phyloP scores from a whole-genome alignment of 257 asterid species.

The Scutellaria barbata region DNA sequence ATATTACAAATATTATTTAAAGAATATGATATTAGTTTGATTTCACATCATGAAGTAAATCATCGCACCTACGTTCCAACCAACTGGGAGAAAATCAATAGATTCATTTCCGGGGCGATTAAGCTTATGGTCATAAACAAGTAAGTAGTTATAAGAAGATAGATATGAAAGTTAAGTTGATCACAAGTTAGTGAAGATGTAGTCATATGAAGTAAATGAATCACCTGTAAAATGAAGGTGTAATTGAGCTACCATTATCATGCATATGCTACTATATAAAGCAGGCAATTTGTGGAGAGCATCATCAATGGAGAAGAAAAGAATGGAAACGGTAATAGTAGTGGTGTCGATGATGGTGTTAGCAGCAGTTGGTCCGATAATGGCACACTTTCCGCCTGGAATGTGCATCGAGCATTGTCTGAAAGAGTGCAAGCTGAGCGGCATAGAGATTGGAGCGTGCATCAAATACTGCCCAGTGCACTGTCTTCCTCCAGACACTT shows the following conservation, averaged over 20 bases:
- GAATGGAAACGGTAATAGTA: conserved; percentile 17
- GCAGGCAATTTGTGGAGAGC: background rate
- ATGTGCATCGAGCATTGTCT: conserved; percentile 50
- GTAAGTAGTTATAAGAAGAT: no score
- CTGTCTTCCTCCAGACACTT: conserved; percentile 47
- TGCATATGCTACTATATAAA: conserved; percentile 28
- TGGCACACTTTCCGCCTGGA: conserved; percentile 47
- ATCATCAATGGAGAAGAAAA: conserved; percentile 38
- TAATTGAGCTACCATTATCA: background rate
- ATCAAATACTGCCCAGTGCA: conserved; percentile 53
- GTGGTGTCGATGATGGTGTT: conserved; percentile 22
- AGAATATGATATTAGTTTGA: no score
- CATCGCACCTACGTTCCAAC: no score
- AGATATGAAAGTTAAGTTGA: background rate
- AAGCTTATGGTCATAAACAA: no score
- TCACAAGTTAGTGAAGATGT: conserved; percentile 40
- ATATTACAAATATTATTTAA: no score
- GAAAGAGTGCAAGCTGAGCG: conserved; percentile 45
- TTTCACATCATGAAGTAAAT: no score
- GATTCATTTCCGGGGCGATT: no score
- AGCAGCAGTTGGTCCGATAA: conserved; percentile 13
- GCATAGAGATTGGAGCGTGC: conserved; percentile 42
- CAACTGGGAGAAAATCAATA: no score
- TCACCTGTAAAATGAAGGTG: conserved; percentile 29
- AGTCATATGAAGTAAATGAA: conserved; percentile 44